Conservation (phyloP, 495 filamentous ascomycete species). For the Penicillium mononematosum region DNA sequence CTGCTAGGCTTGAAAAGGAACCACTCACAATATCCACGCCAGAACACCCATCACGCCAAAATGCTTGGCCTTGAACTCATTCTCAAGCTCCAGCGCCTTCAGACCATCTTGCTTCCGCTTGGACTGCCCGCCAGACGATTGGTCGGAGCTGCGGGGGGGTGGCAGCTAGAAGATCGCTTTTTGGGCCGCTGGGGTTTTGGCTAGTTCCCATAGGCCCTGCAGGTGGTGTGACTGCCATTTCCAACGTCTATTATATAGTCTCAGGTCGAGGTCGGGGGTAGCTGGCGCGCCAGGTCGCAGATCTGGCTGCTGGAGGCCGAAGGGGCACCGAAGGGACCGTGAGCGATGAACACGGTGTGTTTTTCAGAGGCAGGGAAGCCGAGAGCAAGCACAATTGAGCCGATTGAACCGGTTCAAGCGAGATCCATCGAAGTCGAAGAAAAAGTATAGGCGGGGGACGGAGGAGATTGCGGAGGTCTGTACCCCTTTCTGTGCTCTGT, state of each 20-base stretch:
- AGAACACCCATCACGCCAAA: slow-evolving; percentile 43
- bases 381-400: slow-evolving; percentile 19
- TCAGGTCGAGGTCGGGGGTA: neutral
- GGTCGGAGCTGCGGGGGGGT: neutral
- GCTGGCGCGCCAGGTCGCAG: slow-evolving; percentile 8
- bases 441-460: slow-evolving; percentile 8
- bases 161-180: neutral
- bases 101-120: slow-evolving; percentile 19
- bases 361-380: slow-evolving; percentile 24
- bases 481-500: slow-evolving; percentile 32
- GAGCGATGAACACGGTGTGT: neutral
- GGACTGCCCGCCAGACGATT: slow-evolving; percentile 16
- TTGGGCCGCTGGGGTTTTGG: slow-evolving; percentile 5
- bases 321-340: neutral
- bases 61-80: slow-evolving; percentile 45
- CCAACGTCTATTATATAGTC: neutral
- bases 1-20: neutral
- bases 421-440: slow-evolving; percentile 12
- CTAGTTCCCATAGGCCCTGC: slow-evolving; percentile 3
- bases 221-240: slow-evolving; percentile 13
- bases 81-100: slow-evolving; percentile 29
- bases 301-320: neutral
- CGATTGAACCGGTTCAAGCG: slow-evolving; percentile 16
- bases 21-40: slow-evolving; percentile 46
- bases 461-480: slow-evolving; percentile 12